phyloP scores from a whole-genome alignment of 176 grass and related monocot species.

The Tuctoria greenei region DNA sequence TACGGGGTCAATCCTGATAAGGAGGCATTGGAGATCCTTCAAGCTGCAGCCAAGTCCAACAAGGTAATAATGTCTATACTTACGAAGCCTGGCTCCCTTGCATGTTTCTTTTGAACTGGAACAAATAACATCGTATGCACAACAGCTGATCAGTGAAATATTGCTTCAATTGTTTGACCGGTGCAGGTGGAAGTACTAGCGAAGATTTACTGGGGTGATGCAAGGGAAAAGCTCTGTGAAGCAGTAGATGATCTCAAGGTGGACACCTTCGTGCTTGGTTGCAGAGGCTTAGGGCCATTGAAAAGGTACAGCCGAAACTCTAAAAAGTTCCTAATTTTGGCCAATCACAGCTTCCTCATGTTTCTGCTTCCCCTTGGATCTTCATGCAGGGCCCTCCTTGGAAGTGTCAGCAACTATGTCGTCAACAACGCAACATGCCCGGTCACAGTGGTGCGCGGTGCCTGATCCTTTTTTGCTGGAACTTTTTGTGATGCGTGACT shows the following conservation, averaged over 20 bases:
- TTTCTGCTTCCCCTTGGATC: constrained; percentile 12
- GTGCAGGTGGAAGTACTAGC: constrained; percentile 72
- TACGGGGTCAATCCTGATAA: constrained; percentile 65
- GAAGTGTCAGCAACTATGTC: constrained; percentile 91
- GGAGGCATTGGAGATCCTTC: constrained; percentile 58
- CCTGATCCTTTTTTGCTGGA: constrained; percentile 20
- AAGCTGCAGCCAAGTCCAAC: constrained; percentile 55
- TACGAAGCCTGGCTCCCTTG: background rate
- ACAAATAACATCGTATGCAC: constrained; percentile 4
- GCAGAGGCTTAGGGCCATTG: constrained; percentile 72
- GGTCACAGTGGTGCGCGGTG: constrained; percentile 65
- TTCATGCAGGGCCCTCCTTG: constrained; percentile 65
- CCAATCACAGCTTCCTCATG: constrained; percentile 6
- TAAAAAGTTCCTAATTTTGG: background rate
- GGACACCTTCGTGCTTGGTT: constrained; percentile 64
- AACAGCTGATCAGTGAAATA: constrained; percentile 8
- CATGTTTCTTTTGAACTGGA: background rate
- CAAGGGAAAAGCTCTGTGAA: constrained; percentile 81
- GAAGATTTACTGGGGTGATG: constrained; percentile 90
- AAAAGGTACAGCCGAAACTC: constrained; percentile 63
- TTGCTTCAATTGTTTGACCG: background rate
- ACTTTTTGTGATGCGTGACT: background rate
- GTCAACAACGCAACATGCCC: constrained; percentile 73
- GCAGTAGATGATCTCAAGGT: constrained; percentile 81
- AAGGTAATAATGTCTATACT: constrained; percentile 49